Conservation (phyloP, 257 asterid genomes). For the Fraxinus quadrangulata region DNA sequence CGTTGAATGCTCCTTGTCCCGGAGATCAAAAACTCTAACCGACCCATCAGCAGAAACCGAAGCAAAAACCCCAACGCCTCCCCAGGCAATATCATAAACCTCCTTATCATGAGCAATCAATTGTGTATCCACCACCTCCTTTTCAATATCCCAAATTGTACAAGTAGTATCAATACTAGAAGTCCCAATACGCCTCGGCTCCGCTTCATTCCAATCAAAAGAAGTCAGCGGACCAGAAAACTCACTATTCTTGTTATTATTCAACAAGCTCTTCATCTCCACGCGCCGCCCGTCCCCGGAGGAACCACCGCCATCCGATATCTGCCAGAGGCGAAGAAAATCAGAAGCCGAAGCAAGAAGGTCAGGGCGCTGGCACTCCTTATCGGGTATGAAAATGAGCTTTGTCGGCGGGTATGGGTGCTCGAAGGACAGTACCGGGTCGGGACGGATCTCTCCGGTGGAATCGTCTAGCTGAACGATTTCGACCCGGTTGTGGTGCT, state of each 20-base stretch:
- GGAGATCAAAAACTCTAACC: slow-evolving; percentile 91
- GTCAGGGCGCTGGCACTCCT: slow-evolving; percentile 92
- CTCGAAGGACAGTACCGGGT: slow-evolving; percentile 77
- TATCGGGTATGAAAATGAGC: slow-evolving; percentile 83
- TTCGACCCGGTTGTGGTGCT: slow-evolving; percentile 80
- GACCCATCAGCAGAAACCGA: slow-evolving; percentile 96
- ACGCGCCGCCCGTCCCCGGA: slow-evolving; percentile 56
- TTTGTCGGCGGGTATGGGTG: slow-evolving; percentile 97
- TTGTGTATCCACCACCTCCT: slow-evolving; percentile 93
- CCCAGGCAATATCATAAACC: slow-evolving; percentile 99
- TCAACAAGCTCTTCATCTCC: slow-evolving; percentile 64
- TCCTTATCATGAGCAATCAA: slow-evolving; percentile 97
- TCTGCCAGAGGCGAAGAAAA: slow-evolving; percentile 85
- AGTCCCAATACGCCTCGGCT: slow-evolving; percentile 91
- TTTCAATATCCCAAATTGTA: slow-evolving; percentile 95
- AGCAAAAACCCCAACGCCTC: slow-evolving; percentile 95
- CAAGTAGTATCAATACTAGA: slow-evolving; percentile 93
- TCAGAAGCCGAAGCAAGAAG: slow-evolving; percentile 88
- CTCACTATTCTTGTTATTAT: slow-evolving; percentile 83
- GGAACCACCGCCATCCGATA: slow-evolving; percentile 40
- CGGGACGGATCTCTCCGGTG: slow-evolving; percentile 83
- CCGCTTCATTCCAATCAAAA: slow-evolving; percentile 98
- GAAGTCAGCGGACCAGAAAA: slow-evolving; percentile 88
- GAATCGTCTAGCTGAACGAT: slow-evolving; percentile 85
- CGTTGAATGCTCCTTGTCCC: slow-evolving; percentile 97